Base-by-base conservation (phyloP, 2,329 filamentous ascomycete species). In the Parastagonospora nodorum region DNA sequence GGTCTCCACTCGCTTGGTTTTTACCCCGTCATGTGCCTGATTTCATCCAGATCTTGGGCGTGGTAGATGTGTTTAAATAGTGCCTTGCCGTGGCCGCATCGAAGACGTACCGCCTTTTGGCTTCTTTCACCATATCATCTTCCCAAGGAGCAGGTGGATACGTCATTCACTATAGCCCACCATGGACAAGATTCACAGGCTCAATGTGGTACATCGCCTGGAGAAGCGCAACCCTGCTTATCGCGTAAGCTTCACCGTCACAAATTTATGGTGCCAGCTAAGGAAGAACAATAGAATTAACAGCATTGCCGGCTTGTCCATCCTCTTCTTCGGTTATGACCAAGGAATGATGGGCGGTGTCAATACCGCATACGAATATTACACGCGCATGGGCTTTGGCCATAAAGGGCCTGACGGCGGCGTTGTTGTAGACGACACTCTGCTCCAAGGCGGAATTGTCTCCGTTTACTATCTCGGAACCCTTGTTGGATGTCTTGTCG, bases 311-410 rank as follows among this genome's bases (percentile, higher is more conserved):
- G 67, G 64, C 6, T 56, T 69, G 4, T 64, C 63, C 8, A 69
- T 71, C 31, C 48, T 69, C 5, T 69, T 71, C 53, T 67, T 68
- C 31, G 68, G 68, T 44, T 71, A 71, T 45, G 68, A 70, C 42
- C 67, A 67, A 45, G 67, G 67, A 16, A 64, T 71, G 57, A 69
- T 71, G 68, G 66, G 66, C 12, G 67, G 68, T 33, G 64, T 71
- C 45, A 71, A 71, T 31, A 67, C 62, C 9, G 63, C 68, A 4
- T 60, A 63, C 19, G 60, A 71, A 42, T 72, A 72, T 48, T 60
- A 68, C 42, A 63, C 59, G 14, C 53, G 54, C 8, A 69, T 71
- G 66, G 58, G 61, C 0, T 69, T 71, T 49, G 67, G 66, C 1
- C 60, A 71, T 45, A 59, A 57, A 37, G 64, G 61, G 10, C 40